phyloP scores from a whole-genome alignment of 139 green algal species.

The Chloropicon primus region DNA sequence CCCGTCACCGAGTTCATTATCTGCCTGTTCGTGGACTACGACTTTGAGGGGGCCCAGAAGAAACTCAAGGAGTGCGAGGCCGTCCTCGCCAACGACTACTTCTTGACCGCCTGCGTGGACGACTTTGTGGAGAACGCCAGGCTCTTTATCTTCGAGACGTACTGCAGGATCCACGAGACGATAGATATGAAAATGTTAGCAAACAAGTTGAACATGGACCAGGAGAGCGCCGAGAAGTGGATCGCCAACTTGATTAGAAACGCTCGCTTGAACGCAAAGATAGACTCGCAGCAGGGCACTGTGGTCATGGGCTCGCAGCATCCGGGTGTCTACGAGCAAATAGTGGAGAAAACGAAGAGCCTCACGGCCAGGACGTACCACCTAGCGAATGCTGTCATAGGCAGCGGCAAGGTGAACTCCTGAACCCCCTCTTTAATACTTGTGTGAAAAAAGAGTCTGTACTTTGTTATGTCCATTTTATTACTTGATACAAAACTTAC shows the following conservation, averaged over 20 bases:
- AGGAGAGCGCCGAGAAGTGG: slow-evolving; percentile 64
- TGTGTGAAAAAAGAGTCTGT: neutral
- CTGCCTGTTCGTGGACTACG: slow-evolving; percentile 81
- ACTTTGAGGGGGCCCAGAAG: slow-evolving; percentile 92
- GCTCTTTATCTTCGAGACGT: slow-evolving; percentile 95
- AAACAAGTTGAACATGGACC: slow-evolving; percentile 73
- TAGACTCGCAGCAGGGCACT: slow-evolving; percentile 81
- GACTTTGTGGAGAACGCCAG: slow-evolving; percentile 91
- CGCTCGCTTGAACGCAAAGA: slow-evolving; percentile 88
- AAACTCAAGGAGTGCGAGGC: slow-evolving; percentile 77
- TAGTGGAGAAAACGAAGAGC: slow-evolving; percentile 77
- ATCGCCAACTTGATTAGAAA: slow-evolving; percentile 87
- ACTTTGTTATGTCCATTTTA: too few species aligned
- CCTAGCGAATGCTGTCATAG: slow-evolving; percentile 67
- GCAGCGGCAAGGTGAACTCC: neutral
- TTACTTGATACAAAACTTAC: too few species aligned
- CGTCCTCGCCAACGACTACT: slow-evolving; percentile 89
- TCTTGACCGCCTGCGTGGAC: slow-evolving; percentile 62
- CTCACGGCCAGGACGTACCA: slow-evolving; percentile 73
- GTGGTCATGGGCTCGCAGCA: slow-evolving; percentile 80
- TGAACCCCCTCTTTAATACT: too few species aligned
- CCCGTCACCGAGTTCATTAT: slow-evolving; percentile 85
- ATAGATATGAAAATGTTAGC: slow-evolving; percentile 82
- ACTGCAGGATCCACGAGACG: slow-evolving; percentile 77
- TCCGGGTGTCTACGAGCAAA: slow-evolving; percentile 47